A percentile compares a stretch with the other conserved stretches of the same genome.
These are phyloP conservation scores for Yamadazyma takamatsuzukensis DNA, from an alignment of 805 yeast genomes.

Conservation along the genomic window DNA sequence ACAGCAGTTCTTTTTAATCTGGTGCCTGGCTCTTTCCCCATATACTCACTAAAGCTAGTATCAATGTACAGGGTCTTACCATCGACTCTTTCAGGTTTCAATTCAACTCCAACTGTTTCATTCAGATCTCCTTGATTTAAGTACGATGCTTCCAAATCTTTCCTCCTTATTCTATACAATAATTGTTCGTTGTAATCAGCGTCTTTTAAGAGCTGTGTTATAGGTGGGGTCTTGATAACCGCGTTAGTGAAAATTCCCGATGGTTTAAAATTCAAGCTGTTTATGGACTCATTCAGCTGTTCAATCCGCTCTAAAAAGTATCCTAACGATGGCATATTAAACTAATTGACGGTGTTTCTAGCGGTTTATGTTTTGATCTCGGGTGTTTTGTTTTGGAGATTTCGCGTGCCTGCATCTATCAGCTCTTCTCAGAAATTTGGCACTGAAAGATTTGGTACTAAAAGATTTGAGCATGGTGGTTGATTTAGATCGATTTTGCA, in stretches of 20 bases:
- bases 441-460: background rate
- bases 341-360: background rate
- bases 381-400: no score
- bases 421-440: no score
- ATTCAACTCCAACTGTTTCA: background rate
- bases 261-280: constrained; percentile 44
- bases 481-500: constrained; percentile 43
- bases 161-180: constrained; percentile 43
- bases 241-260: constrained; percentile 70
- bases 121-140: no score
- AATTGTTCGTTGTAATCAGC: constrained; percentile 51
- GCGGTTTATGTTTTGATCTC: constrained; percentile 1
- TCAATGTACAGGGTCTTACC: constrained; percentile 39
- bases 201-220: constrained; percentile 58
- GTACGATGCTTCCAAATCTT: no score
- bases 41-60: constrained; percentile 25
- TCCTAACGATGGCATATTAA: constrained; percentile 12
- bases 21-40: constrained; percentile 17
- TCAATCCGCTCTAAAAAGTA: constrained; percentile 30
- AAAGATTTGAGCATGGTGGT: constrained; percentile 36
- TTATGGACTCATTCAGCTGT: constrained; percentile 38
- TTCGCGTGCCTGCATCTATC: no score
- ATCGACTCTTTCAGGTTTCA: constrained; percentile 44
- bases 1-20: constrained; percentile 25
- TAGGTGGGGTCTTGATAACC: constrained; percentile 46